A percentile compares a stretch with the other conserved stretches of the same genome.
phyloP scores from a whole-genome alignment of 805 yeast species.

The Yarrowia phangngaensis region DNA sequence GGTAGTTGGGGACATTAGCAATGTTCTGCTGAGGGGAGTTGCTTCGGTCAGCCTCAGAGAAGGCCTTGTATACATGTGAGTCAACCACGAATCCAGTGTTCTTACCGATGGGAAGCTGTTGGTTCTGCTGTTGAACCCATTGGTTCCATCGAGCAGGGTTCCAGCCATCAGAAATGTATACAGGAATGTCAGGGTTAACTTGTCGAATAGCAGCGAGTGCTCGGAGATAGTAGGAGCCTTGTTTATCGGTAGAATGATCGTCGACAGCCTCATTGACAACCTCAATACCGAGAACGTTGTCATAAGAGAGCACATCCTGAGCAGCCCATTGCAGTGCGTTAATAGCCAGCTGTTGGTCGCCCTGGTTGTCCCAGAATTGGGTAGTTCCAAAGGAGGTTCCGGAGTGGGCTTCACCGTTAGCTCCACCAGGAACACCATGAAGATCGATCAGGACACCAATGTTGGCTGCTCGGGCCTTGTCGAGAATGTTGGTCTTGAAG shows the following conservation, averaged over 20 bases:
- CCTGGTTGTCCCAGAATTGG: slow-evolving; percentile 55
- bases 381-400: slow-evolving; percentile 62
- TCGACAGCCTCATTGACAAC: slow-evolving; percentile 80
- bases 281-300: slow-evolving; percentile 78
- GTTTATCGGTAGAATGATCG: slow-evolving; percentile 42
- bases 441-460: slow-evolving; percentile 79
- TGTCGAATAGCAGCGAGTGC: slow-evolving; percentile 60
- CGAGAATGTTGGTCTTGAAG: slow-evolving; percentile 50
- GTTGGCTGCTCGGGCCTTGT: slow-evolving; percentile 54
- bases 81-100: slow-evolving; percentile 68
- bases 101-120: slow-evolving; percentile 36
- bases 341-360: slow-evolving; percentile 44
- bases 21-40: slow-evolving; percentile 65
- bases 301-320: slow-evolving; percentile 51
- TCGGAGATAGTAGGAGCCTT: slow-evolving; percentile 52
- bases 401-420: slow-evolving; percentile 79
- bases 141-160: slow-evolving; percentile 74
- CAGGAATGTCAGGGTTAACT: slow-evolving; percentile 56
- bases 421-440: slow-evolving; percentile 91
- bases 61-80: slow-evolving; percentile 81
- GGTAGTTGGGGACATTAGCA: slow-evolving; percentile 44
- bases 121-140: slow-evolving; percentile 48
- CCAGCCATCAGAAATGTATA: slow-evolving; percentile 92
- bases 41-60: slow-evolving; percentile 65
- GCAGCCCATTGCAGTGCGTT: slow-evolving; percentile 59